Base-by-base conservation (phyloP, 495 filamentous ascomycete genomes). In the Cladorrhinum samala region DNA sequence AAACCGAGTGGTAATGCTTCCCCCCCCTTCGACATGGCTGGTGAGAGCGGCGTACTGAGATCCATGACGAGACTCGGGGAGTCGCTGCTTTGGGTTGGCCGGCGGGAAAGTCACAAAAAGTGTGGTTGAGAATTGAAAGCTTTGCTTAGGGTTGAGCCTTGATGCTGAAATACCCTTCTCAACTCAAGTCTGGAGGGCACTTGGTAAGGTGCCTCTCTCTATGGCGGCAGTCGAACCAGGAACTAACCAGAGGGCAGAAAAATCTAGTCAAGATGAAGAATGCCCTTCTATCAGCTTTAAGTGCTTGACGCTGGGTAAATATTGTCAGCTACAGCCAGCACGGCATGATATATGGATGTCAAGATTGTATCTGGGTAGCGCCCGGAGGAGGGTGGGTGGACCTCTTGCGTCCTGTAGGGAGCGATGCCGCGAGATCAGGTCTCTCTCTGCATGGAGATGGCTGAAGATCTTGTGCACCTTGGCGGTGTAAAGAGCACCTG, bases 1-100 rank as follows among this genome's bases (percentile, higher is more conserved):
- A 72, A 70, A 60, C 71, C 68, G 16, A 70, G 64, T n/a, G 78
- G 64, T 42, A 72, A 59, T 18, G 42, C 18, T 8, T 76, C 75
- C 36, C 65, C 47, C 47, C 65, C 47, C 47, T 62, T 68, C 21
- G 71, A 71, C 13, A 65, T 69, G 14, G 65, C 65, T 50, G 76
- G 74, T 9, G 75, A 78, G 19, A 57, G 66, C 25, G 76, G 62
- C 17, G 67, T 62, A 33, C 57, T 58, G 50, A 56, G 68, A 55
- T 71, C 68, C 73, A 67, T 67, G 27, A 16, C 46, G 25, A 46
- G n/a, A 9, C n/a, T 25, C 43, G 18, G 37, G 14, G 25, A 27
- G 9, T 27, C n/a, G 36, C 20, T 51, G 25, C 23, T 23, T n/a
- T 19, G 1, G n/a, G n/a, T n/a, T n/a, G n/a, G n/a, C n/a, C n/a